Evolutionary conservation across 805 yeast species (phyloP), one percentile per base, ranked within the genome.

Genomic region (Ogataea corticis): DNA sequence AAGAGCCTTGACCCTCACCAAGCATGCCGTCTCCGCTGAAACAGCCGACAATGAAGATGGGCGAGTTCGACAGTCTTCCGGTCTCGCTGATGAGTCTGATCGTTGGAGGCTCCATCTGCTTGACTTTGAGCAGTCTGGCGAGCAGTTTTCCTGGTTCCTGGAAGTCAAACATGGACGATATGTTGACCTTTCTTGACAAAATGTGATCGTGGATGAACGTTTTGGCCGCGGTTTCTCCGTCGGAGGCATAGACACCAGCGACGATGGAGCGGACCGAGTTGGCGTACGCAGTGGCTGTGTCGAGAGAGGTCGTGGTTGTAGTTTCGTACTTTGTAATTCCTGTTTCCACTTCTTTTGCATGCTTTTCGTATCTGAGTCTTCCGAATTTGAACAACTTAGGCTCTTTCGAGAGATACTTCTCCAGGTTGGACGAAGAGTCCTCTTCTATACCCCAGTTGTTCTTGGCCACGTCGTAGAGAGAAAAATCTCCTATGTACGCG

Each of bases 1-100:
- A 86, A 6, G 95, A 74, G 30, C 98, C 99, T 61, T 86, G 89
- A 33, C 97, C 97, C 67, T 94, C 97, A 41, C 97, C 97, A 44
- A 94, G 73, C 67, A 88, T 83, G 52, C 81, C 80, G 12, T 75
- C 73, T 29, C 97, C 98, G 46, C 86, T 75, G 66, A 90, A 94
- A 1, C 88, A 94, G 41, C 97, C 98, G 28, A 92, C 96, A 12
- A 92, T 85, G 56, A 80, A 94, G 31, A 90, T 84, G 18, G 99
- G 96, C 38, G 86, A 81, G 47, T 79, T 76, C 2, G 96, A 81
- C 58, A 75, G 72, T 67, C 99, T 80, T 65, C 99, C 99, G 23
- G 96, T 86, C 68, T 94, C 99, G 28, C 96, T 91, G 45, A 94
- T 71, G 48, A 94, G 75, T 62, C 95, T 82, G 38, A 90, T 83